Evolutionary conservation across 1,284 basidiomycete species (phyloP).

Genomic region (Cryptococcus sp.): DNA sequence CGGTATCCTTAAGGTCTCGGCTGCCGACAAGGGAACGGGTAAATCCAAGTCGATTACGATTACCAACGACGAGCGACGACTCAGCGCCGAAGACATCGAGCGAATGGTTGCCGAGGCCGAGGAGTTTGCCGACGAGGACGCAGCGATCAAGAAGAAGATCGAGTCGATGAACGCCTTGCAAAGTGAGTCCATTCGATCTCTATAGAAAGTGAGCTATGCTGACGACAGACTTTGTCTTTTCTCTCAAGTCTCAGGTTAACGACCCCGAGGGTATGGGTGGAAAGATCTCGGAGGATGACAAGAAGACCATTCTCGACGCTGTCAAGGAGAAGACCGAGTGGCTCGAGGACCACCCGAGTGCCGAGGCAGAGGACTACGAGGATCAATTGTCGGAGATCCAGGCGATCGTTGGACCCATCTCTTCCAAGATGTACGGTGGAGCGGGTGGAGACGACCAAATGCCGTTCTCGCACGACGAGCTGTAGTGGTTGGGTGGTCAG

Average conservation of each 20-base stretch:
- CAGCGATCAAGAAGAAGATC: constrained; percentile 78
- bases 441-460: constrained; percentile 40
- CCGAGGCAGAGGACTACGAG: constrained; percentile 80
- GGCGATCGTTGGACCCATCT: constrained; percentile 64
- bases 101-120: constrained; percentile 91
- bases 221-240: constrained; percentile 52
- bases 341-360: constrained; percentile 74
- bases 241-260: constrained; percentile 75
- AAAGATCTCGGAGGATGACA: constrained; percentile 80
- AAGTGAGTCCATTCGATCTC: constrained; percentile 23
- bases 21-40: constrained; percentile 87
- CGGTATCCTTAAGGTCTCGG: constrained; percentile 83
- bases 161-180: constrained; percentile 72
- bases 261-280: constrained; percentile 87
- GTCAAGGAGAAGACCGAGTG: constrained; percentile 88
- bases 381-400: constrained; percentile 80
- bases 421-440: constrained; percentile 67
- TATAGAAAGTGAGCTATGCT: not conserved
- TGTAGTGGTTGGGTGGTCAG: constrained; percentile 32
- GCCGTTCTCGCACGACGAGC: constrained; percentile 47
- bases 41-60: constrained; percentile 84
- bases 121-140: constrained; percentile 77
- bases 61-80: constrained; percentile 64
- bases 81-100: constrained; percentile 79
- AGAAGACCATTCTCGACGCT: constrained; percentile 73